Evolutionary conservation across 31 red algal species (phyloP).

Genomic region (Odonthalia washingtoniensis): DNA sequence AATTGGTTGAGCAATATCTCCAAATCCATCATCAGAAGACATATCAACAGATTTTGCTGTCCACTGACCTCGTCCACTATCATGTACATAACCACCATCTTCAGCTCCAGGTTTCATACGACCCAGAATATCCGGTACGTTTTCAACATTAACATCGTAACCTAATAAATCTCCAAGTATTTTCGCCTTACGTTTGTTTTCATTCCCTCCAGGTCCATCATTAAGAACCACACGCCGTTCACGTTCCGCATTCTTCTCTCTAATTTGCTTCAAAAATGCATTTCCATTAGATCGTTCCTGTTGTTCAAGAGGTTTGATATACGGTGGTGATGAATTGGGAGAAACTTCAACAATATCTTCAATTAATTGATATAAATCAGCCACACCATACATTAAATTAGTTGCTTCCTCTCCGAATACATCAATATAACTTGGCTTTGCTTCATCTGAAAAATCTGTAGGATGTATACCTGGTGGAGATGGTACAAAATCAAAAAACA

Average conservation of each 20-base stretch:
- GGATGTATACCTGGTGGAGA: slow-evolving; percentile 37
- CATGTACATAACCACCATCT: slow-evolving; percentile 43
- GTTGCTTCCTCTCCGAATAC: slow-evolving; percentile 46
- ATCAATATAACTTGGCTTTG: slow-evolving; percentile 47
- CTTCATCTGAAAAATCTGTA: slow-evolving; percentile 64
- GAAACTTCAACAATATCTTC: slow-evolving; percentile 52
- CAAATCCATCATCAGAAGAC: slow-evolving; percentile 77
- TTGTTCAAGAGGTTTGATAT: slow-evolving; percentile 50
- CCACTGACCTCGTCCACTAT: slow-evolving; percentile 29
- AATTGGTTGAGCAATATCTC: slow-evolving; percentile 65
- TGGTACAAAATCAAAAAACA: slow-evolving; percentile 73
- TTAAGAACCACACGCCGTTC: slow-evolving; percentile 44
- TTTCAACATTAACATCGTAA: slow-evolving; percentile 45
- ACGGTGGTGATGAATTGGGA: slow-evolving; percentile 42
- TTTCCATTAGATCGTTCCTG: slow-evolving; percentile 7
- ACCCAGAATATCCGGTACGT: slow-evolving; percentile 58
- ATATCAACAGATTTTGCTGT: slow-evolving; percentile 29
- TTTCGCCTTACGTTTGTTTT: slow-evolving; percentile 64
- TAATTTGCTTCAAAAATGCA: slow-evolving; percentile 62
- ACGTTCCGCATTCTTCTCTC: slow-evolving; percentile 63
- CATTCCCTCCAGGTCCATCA: slow-evolving; percentile 35
- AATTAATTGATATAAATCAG: slow-evolving; percentile 56
- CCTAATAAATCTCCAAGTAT: slow-evolving; percentile 59
- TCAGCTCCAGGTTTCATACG: slow-evolving; percentile 48
- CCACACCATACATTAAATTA: slow-evolving; percentile 48